Evolutionary conservation across 2,329 filamentous ascomycete species (phyloP), one percentile per base, ranked within the genome.

Genomic region (Massarina eburnea): DNA sequence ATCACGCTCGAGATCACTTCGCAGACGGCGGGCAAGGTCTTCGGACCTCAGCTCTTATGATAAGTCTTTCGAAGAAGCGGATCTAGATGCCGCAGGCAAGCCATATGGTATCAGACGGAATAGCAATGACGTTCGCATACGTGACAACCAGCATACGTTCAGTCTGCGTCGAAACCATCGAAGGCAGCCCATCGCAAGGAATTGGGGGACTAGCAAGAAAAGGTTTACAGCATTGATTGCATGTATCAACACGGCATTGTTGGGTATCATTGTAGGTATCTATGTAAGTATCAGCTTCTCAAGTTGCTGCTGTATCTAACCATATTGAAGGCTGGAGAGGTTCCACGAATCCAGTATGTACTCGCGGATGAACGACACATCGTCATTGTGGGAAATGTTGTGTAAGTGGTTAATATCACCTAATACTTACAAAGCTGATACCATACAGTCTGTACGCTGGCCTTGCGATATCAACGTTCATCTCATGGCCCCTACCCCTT

Each of bases 321-420:
- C 32, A 3, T 19, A 9, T 14, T 2, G 20, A n/a, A 57, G 73
- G 84, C 86, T 43, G 88, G 88, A 3, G 79, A 90, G 55, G 86
- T 90, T 1, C 86, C 88, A n/a, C 81, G 83, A 3, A 88, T 91
- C 20, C 87, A 91, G 62, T 90, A 90, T 64, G 84, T 83, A 57
- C 81, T 91, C 52, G 83, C 82, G 19, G 86, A 91, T 57, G 77
- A 84, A 49, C 71, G 81, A 35, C 86, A 89, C 57, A 76, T 81
- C 48, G 78, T 83, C 1, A 83, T 90, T 21, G 75, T 89, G 27
- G 88, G 88, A 3, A 91, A 91, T 55, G 85, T 88, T 14, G 79
- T 83, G 67, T 75, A 52, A 57, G 72, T 58, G 9, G 5, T 9
- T 24, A 3, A n/a, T 3, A 10, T 17, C 18, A 20, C 30, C 8